Conservation (phyloP, 2,329 filamentous ascomycete genomes). For the Colletotrichum graminicola region DNA sequence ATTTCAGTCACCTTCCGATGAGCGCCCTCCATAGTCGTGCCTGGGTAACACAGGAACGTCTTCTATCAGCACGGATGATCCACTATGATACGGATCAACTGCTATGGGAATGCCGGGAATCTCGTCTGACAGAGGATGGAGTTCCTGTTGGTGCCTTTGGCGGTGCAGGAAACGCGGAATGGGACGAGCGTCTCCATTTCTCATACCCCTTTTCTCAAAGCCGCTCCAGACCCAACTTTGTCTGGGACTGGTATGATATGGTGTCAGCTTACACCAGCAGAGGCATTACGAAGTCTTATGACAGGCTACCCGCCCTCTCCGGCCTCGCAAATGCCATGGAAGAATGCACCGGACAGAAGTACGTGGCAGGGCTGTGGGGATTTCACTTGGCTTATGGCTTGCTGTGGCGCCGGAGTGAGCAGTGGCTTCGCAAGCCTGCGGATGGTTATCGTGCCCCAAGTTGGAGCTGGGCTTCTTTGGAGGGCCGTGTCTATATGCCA, state of each 20-base stretch:
- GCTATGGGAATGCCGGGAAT: conserved; percentile 42
- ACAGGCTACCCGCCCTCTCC: conserved; percentile 5
- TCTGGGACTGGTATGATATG: conserved; percentile 19
- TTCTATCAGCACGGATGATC: conserved; percentile 43
- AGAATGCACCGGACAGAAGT: neutral
- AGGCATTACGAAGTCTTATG: conserved; percentile 1
- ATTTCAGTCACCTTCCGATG: neutral
- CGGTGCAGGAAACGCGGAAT: neutral
- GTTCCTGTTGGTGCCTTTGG: neutral
- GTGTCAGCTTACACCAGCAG: conserved; percentile 5
- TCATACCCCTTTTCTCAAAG: conserved; percentile 5
- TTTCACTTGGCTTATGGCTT: neutral
- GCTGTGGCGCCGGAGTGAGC: neutral
- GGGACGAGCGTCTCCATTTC: conserved; percentile 7
- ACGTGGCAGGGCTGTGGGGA: neutral
- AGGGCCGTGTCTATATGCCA: neutral
- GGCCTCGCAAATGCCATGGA: conserved; percentile 14
- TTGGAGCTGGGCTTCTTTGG: conserved; percentile 12
- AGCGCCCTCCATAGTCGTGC: conserved; percentile 39
- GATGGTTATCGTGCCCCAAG: conserved; percentile 7
- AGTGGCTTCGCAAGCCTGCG: neutral
- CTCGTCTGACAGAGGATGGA: conserved; percentile 1
- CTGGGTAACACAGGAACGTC: conserved; percentile 45
- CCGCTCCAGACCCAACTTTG: neutral
- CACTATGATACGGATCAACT: conserved; percentile 43